Evolutionary conservation across 2,329 filamentous ascomycete genomes (phyloP).

Genomic region (Penicillium hesseltinei): DNA sequence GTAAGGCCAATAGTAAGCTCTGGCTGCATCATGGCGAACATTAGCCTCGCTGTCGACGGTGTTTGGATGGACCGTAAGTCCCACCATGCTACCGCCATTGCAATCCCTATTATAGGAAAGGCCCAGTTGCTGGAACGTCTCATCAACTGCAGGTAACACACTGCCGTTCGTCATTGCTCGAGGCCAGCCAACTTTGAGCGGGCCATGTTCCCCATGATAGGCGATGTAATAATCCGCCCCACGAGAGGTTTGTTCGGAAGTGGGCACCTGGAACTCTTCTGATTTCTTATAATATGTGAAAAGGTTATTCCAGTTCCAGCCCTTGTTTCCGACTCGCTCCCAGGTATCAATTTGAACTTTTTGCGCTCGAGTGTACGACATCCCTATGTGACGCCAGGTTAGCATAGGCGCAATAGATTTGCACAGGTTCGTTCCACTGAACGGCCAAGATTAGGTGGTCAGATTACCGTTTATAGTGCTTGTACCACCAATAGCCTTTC

Average conservation of each 20-base stretch:
- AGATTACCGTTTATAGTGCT: slow-evolving; percentile 44
- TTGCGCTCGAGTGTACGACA: slow-evolving; percentile 41
- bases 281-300: slow-evolving; percentile 34
- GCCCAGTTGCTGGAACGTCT: slow-evolving; percentile 39
- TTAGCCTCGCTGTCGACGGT: slow-evolving; percentile 41
- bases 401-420: background rate
- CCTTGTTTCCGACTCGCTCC: slow-evolving; percentile 34
- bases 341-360: slow-evolving; percentile 41
- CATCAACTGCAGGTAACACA: slow-evolving; percentile 34
- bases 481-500: slow-evolving; percentile 46
- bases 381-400: slow-evolving; percentile 25
- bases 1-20: slow-evolving; percentile 50
- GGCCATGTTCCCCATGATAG: slow-evolving; percentile 32
- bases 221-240: slow-evolving; percentile 30
- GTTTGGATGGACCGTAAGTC: slow-evolving; percentile 44
- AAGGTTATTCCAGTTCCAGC: slow-evolving; percentile 35
- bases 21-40: slow-evolving; percentile 49
- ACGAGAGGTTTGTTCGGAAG: slow-evolving; percentile 19
- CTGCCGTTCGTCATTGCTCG: slow-evolving; percentile 23
- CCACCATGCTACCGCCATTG: slow-evolving; percentile 47
- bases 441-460: background rate
- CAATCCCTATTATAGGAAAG: slow-evolving; percentile 44
- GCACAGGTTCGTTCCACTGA: too few relatives aligned
- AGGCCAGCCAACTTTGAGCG: slow-evolving; percentile 31
- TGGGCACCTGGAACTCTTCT: slow-evolving; percentile 30